Conservation (phyloP, 441 rosid species). For the Metrosideros polymorpha region DNA sequence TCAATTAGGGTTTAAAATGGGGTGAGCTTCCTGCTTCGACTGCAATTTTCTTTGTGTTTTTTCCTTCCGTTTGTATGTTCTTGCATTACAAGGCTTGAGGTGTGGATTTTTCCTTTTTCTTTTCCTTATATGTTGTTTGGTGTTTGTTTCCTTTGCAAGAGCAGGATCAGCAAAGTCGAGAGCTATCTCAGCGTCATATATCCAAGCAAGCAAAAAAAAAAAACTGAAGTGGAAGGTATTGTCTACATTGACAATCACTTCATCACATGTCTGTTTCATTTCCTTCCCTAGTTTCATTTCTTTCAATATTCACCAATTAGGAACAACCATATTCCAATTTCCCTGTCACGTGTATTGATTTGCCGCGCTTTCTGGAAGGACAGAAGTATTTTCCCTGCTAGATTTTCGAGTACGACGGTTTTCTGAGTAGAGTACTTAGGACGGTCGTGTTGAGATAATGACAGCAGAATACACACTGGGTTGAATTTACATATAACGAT, state of each 20-base stretch:
- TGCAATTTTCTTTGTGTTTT: too few species aligned
- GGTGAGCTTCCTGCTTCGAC: too few species aligned
- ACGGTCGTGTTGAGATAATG: not conserved
- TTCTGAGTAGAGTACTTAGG: not conserved
- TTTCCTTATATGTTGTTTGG: not conserved
- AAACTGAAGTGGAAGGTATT: conserved; percentile 78
- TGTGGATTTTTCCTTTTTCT: not conserved
- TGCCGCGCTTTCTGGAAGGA: not conserved
- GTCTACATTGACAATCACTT: not conserved
- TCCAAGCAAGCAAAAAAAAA: conserved; percentile 91
- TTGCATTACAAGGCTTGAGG: too few species aligned
- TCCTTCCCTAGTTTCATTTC: not conserved
- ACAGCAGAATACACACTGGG: not conserved
- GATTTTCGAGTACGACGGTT: not conserved
- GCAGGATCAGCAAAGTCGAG: conserved; percentile 98
- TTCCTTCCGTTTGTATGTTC: too few species aligned
- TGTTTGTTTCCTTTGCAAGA: not conserved
- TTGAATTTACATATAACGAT: not conserved
- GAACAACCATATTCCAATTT: not conserved
- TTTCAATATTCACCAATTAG: not conserved
- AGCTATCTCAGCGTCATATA: conserved; percentile 85
- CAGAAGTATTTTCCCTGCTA: not conserved
- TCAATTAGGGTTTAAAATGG: too few species aligned
- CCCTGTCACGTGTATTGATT: not conserved
- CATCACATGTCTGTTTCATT: not conserved